Evolutionary conservation across 108 stramenopile species (phyloP), one percentile per base, ranked within the genome.

Genomic region (Stephanodiscus minutulus): DNA sequence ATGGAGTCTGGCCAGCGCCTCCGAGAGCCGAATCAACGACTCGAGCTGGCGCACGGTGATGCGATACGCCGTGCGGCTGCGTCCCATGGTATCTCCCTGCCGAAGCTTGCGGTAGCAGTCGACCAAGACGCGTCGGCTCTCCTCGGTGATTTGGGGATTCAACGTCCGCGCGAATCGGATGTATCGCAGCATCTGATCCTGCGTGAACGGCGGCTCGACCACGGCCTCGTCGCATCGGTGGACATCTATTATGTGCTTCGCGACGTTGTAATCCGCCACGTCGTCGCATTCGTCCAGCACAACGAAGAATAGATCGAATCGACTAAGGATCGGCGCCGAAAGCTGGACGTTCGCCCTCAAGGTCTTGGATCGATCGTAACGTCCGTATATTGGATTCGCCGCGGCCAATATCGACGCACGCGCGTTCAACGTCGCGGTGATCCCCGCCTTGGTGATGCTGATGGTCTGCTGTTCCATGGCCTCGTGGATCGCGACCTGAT

Each of bases 381-480:
- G 86, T 18, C 99, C 99, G 75, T 89, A 94, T 24, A 98, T 91
- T 0, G 99, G 99, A 86, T 99, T 99, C 15, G 99, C 99, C 6
- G 99, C 99, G 11, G 99, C 99, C 37, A 99, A 87, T 50, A 99
- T 98, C 8, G 97, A 96, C 13, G 98, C 96, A 25, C 99, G 88
- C 13, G 98, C 98, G 81, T 99, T 99, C 28, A 99, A 84, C 2
- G 97, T 98, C 9, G 99, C 98, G 71, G 98, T 97, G 43, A 99
- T 99, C 55, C 99, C 99, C 18, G 99, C 98, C 79, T 98, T 98
- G 64, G 99, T 98, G 72, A 99, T 98, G 73, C 90, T 96, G 72
- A 99, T 99, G 2, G 99, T 98, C 83, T 99, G 99, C 71, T 98
- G 96, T 86, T 99, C 97, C 92, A 99, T 97, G 7, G 97, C 97